Percentiles rank a stretch among this genome's conserved stretches.
Conservation (phyloP, 1,139 yeast genomes). For the Kazachstania sp. region DNA sequence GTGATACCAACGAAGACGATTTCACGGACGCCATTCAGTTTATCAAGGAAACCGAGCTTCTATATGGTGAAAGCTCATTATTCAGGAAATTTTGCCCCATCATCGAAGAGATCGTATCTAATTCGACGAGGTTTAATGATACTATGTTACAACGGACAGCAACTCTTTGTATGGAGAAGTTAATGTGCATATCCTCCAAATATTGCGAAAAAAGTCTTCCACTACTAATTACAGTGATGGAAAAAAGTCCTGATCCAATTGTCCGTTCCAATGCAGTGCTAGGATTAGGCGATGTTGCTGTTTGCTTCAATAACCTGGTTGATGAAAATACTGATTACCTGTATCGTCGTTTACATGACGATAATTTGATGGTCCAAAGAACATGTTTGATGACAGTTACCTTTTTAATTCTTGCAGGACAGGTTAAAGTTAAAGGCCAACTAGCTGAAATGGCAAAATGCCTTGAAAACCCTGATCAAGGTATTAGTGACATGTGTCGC, state of each 20-base stretch:
- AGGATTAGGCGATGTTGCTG: conserved; percentile 95
- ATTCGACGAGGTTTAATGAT: conserved; percentile 50
- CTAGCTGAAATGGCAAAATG: conserved; percentile 97
- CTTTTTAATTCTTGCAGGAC: conserved; percentile 92
- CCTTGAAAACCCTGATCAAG: conserved; percentile 77
- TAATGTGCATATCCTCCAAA: conserved; percentile 87
- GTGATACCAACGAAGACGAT: conserved; percentile 93
- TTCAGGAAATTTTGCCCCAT: conserved; percentile 73
- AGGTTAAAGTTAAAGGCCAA: conserved; percentile 96
- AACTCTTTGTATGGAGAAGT: conserved; percentile 71
- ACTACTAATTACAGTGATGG: conserved; percentile 71
- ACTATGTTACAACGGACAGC: conserved; percentile 59
- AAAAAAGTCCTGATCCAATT: conserved; percentile 73
- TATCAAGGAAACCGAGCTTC: conserved; percentile 74
- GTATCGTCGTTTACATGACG: conserved; percentile 78
- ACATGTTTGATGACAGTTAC: conserved; percentile 97
- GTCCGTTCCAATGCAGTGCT: conserved; percentile 85
- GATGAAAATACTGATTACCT: conserved; percentile 88
- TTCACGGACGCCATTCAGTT: conserved; percentile 79
- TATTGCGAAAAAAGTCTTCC: conserved; percentile 80
- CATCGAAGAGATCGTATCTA: conserved; percentile 66
- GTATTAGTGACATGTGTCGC: conserved; percentile 83
- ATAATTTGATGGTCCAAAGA: conserved; percentile 81
- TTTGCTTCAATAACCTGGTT: conserved; percentile 84
- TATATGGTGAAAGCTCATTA: conserved; percentile 68